Evolutionary conservation across 768 basidiomycete species (phyloP).

Genomic region (Filobasidium wieringae): DNA sequence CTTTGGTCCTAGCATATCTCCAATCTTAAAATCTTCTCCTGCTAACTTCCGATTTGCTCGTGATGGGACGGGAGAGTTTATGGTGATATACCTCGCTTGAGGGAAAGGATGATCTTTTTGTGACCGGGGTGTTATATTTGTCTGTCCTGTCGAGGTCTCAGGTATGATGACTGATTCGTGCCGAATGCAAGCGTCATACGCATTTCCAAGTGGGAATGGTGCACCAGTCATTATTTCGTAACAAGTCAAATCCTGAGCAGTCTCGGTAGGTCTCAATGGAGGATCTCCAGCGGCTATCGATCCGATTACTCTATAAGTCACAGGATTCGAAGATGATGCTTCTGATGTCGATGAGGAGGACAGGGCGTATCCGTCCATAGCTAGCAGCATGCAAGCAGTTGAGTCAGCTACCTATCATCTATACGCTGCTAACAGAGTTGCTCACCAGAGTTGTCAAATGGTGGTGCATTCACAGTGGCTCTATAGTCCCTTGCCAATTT

Average conservation of each 20-base stretch:
- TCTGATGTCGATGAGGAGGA: background rate
- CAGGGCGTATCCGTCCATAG: constrained; percentile 11
- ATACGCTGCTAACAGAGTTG: background rate
- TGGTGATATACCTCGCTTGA: constrained; percentile 2
- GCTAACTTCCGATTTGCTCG: constrained; percentile 5
- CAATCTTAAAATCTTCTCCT: constrained; percentile 4
- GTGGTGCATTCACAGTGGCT: constrained; percentile 5
- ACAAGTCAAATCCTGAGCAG: background rate
- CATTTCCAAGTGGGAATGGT: background rate
- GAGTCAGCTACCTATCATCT: background rate
- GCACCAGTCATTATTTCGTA: constrained; percentile 11
- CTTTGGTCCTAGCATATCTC: background rate
- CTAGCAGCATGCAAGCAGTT: background rate
- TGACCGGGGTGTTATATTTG: background rate
- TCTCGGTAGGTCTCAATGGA: background rate
- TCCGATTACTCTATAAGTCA: constrained; percentile 2
- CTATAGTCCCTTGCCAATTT: background rate
- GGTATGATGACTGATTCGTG: constrained; percentile 1
- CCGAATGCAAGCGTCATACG: constrained; percentile 5
- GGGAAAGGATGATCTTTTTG: background rate
- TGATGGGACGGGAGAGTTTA: background rate
- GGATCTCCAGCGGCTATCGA: constrained; percentile 7
- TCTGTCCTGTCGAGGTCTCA: background rate
- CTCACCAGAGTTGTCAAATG: constrained; percentile 9
- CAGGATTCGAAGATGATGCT: background rate